These are phyloP conservation scores for Mycocalia duriaeana DNA, from an alignment of 1,284 basidiomycete genomes.

Conservation along the genomic window DNA sequence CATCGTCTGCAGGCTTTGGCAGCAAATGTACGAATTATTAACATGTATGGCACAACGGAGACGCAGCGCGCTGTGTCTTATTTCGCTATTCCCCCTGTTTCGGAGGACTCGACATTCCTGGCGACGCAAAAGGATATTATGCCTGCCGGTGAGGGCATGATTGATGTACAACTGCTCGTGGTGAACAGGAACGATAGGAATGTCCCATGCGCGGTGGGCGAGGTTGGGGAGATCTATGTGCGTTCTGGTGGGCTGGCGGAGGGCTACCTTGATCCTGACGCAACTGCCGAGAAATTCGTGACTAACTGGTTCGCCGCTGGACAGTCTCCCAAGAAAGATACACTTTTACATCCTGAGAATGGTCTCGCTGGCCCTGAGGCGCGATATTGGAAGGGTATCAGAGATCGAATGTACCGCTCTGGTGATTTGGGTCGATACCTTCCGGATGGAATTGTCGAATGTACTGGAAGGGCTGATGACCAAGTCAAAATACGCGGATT, in stretches of 20 bases:
- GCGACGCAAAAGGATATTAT: slow-evolving; percentile 97
- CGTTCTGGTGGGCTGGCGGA: slow-evolving; percentile 95
- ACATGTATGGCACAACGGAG: slow-evolving; percentile 99
- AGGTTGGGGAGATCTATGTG: slow-evolving; percentile 98
- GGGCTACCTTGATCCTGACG: slow-evolving; percentile 85
- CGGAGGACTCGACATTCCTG: slow-evolving; percentile 85
- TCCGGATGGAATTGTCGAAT: slow-evolving; percentile 92
- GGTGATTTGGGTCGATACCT: slow-evolving; percentile 95
- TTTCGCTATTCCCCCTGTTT: slow-evolving; percentile 87
- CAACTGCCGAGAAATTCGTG: slow-evolving; percentile 89
- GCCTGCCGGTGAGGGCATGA: slow-evolving; percentile 97
- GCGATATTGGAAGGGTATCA: slow-evolving; percentile 91
- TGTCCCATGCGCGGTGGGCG: slow-evolving; percentile 89
- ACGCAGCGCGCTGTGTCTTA: slow-evolving; percentile 99
- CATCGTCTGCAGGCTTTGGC: slow-evolving; percentile 92
- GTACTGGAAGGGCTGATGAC: slow-evolving; percentile 96
- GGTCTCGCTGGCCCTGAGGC: slow-evolving; percentile 66
- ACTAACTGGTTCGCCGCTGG: slow-evolving; percentile 82
- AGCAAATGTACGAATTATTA: slow-evolving; percentile 90
- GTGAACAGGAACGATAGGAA: slow-evolving; percentile 91
- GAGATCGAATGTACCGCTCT: slow-evolving; percentile 97
- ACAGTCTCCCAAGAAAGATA: slow-evolving; percentile 57
- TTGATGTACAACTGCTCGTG: slow-evolving; percentile 95
- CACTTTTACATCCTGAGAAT: slow-evolving; percentile 57
- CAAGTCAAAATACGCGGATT: slow-evolving; percentile 99